A percentile compares a stretch with the other conserved stretches of the same genome.
Conservation (phyloP, 495 filamentous ascomycete species). For the Hyaloscypha finlandica region DNA sequence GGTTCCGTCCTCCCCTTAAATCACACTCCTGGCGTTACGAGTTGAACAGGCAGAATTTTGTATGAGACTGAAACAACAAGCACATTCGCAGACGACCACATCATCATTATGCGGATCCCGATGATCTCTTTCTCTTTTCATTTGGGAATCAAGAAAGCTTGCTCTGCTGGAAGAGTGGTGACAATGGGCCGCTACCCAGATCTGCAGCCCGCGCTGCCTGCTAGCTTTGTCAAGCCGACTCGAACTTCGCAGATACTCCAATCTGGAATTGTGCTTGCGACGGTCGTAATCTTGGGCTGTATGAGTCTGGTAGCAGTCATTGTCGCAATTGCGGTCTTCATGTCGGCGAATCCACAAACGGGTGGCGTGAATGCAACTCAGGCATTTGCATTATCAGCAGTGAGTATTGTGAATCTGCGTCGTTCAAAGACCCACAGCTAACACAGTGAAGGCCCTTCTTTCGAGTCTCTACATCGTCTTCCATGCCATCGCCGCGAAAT, state of each 20-base stretch:
- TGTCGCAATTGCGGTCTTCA: conserved; percentile 9
- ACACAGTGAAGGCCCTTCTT: conserved; percentile 10
- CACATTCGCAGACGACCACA: neutral
- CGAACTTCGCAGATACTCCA: conserved; percentile 14
- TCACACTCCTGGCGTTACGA: conserved; percentile 13
- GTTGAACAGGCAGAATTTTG: conserved; percentile 19
- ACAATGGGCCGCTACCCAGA: conserved; percentile 20
- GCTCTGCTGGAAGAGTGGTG: neutral
- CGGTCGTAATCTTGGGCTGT: conserved; percentile 7
- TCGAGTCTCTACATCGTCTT: conserved; percentile 22
- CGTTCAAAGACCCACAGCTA: neutral
- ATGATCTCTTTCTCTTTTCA: neutral
- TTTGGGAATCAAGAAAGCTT: neutral
- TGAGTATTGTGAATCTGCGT: neutral
- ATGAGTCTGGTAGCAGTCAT: conserved; percentile 10
- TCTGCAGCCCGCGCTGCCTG: conserved; percentile 17
- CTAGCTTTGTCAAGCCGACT: conserved; percentile 10
- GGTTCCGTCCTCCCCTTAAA: neutral
- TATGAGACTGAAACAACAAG: conserved; percentile 7
- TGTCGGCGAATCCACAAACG: neutral
- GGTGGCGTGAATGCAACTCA: conserved; percentile 5
- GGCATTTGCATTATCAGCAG: conserved; percentile 16
- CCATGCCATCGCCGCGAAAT: conserved; percentile 14
- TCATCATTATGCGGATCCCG: neutral
- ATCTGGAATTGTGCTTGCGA: conserved; percentile 17